These are phyloP conservation scores for Aethionema arabicum DNA, from an alignment of 345 rosid genomes.

Conservation along the genomic window DNA sequence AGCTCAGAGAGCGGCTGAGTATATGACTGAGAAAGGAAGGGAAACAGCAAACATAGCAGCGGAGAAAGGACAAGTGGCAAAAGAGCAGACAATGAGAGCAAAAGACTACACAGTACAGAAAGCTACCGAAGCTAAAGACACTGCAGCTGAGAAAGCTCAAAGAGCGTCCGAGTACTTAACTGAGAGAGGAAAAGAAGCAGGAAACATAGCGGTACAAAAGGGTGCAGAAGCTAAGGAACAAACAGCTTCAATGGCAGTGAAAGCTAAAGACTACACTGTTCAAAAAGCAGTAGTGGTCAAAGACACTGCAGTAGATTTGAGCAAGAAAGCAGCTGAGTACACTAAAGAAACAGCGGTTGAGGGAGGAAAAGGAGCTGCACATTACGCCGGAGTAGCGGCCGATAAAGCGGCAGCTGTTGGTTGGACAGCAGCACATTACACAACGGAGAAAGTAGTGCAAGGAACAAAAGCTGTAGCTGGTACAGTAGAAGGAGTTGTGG, in stretches of 20 bases:
- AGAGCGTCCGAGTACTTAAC: conserved; percentile 30
- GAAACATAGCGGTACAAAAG: conserved; percentile 30
- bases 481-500: conserved; percentile 50
- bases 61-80: conserved; percentile 24
- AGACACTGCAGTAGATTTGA: conserved; percentile 21
- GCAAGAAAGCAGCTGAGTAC: conserved; percentile 35
- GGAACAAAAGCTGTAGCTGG: conserved; percentile 59
- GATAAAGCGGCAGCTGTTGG: conserved; percentile 60
- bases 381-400: conserved; percentile 51
- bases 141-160: conserved; percentile 37
- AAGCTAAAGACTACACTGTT: conserved; percentile 34
- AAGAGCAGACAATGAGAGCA: conserved; percentile 40
- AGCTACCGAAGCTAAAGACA: conserved; percentile 38
- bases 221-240: conserved; percentile 35
- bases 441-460: conserved; percentile 54
- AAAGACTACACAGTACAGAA: conserved; percentile 41
- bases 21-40: conserved; percentile 12
- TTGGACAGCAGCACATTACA: conserved; percentile 73
- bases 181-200: conserved; percentile 42
- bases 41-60: too few species aligned
- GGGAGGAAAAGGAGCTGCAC: conserved; percentile 52
- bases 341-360: conserved; percentile 48
- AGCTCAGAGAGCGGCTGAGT: conserved; percentile 32
- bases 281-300: conserved; percentile 30
- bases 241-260: conserved; percentile 28